Percentiles rank a stretch among this genome's conserved stretches.
phyloP scores from a whole-genome alignment of 495 filamentous ascomycete genomes.

The Talaromyces liani region DNA sequence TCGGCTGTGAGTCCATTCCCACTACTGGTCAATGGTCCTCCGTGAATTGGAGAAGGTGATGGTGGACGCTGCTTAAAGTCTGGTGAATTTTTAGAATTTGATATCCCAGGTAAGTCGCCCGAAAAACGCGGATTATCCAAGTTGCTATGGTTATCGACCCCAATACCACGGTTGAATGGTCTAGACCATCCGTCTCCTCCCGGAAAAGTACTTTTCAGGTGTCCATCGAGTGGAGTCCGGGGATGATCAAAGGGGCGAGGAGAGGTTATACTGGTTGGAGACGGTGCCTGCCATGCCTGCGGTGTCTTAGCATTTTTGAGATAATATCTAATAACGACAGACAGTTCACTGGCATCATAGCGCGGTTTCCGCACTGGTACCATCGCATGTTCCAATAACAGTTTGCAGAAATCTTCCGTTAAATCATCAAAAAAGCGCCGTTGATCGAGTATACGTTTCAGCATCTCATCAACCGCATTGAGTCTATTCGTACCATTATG shows the following conservation, averaged over 20 bases:
- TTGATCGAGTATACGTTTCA: not conserved
- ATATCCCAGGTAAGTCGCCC: not conserved
- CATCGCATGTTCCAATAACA: not conserved
- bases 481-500: not conserved
- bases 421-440: not conserved
- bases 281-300: not conserved
- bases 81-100: not conserved
- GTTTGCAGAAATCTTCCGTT: not conserved
- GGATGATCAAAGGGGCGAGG: not conserved
- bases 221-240: too few species aligned
- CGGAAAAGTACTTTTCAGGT: too few species aligned
- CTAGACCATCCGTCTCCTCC: too few species aligned
- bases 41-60: not conserved
- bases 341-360: not conserved
- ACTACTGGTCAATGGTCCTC: not conserved
- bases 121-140: too few species aligned
- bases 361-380: not conserved
- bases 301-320: not conserved
- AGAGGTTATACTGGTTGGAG: not conserved
- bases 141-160: too few species aligned
- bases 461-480: not conserved
- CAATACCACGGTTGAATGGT: too few species aligned
- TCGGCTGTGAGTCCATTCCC: not conserved
- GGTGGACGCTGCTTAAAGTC: not conserved
- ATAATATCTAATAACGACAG: not conserved